Base-by-base conservation (phyloP, 164 flowering plant genomes). In the Brasenia schreberi region DNA sequence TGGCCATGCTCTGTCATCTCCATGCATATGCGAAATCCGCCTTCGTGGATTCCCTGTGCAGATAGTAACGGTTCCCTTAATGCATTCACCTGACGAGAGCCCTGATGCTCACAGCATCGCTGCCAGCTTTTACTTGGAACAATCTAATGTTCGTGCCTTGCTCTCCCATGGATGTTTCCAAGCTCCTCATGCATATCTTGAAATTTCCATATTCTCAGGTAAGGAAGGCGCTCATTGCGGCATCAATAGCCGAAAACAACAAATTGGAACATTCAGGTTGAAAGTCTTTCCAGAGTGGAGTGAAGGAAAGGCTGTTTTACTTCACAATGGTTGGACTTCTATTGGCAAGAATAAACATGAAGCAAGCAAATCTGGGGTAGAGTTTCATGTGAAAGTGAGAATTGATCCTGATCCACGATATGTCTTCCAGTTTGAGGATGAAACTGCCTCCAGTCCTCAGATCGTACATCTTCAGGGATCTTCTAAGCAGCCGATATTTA, bases 331-430 rank as follows among this genome's bases (percentile, higher is more conserved):
- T 6, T 91, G 96, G 97, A 81, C 80, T 70, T 83, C 85, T 12
- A 86, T 90, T 43, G 89, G 92, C 23, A 88, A 83, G 68, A 79
- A 64, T 70, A 82, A 75, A 74, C 83, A 78, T 65, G 92, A 83
- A 27, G 66, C 64, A 53, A 83, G 81, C 59, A 90, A 83, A 76
- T 74, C 81, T 5, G 85, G 78, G 45, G 81, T 81, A 5, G 97
- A 90, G 79, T 84, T 91, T 69, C 97, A 91, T 77, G 75, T 91
- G 71, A 81, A 76, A 72, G 92, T 89, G 69, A 87, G 86, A 76
- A 76, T 91, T 64, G 97, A 92, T 72, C 97, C 96, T 66, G 97
- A 92, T 72, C 97, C 97, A n/a, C 84, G 97, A 84, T 92, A 84
- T 64, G 88, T 91, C 6, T 91, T 91, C 72, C 96, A 89, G 83